phyloP scores from a whole-genome alignment of 169 alveolate genomes.

The Cryptosporidium xiaoi region DNA sequence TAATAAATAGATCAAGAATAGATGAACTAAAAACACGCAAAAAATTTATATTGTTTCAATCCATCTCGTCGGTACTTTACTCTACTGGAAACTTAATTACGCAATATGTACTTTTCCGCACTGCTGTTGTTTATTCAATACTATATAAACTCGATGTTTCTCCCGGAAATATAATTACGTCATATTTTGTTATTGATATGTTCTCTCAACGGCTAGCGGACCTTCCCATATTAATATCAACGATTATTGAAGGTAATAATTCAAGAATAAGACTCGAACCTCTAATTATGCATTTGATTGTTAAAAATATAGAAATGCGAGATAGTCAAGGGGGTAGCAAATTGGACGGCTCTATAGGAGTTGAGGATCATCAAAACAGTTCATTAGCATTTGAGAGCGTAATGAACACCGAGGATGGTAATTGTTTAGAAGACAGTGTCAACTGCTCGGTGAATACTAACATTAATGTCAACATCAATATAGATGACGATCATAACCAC shows the following conservation, averaged over 20 bases:
- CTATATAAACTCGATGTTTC: slow-evolving; percentile 38
- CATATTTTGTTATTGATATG: slow-evolving; percentile 55
- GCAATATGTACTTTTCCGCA: slow-evolving; percentile 32
- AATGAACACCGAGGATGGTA: slow-evolving; percentile 25
- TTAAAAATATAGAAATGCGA: slow-evolving; percentile 4
- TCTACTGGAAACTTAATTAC: slow-evolving; percentile 59
- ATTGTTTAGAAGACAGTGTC: slow-evolving; percentile 2
- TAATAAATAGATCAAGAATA: slow-evolving; percentile 36
- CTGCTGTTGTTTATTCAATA: slow-evolving; percentile 24
- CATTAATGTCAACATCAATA: slow-evolving; percentile 32
- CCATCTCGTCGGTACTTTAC: slow-evolving; percentile 61
- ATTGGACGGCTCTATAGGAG: neutral
- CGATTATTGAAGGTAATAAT: slow-evolving; percentile 61
- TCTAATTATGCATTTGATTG: slow-evolving; percentile 9
- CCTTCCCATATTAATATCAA: slow-evolving; percentile 55
- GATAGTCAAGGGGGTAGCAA: slow-evolving; percentile 1
- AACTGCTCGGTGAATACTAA: neutral
- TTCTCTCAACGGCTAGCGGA: slow-evolving; percentile 59
- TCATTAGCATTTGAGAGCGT: slow-evolving; percentile 11
- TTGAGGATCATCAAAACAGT: neutral
- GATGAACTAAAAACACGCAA: slow-evolving; percentile 35
- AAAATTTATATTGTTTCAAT: slow-evolving; percentile 36
- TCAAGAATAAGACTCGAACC: slow-evolving; percentile 46
- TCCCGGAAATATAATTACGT: slow-evolving; percentile 42
- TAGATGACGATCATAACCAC: slow-evolving; percentile 15